These are phyloP conservation scores for Suillus brevipes DNA, from an alignment of 768 basidiomycete genomes.

Conservation along the genomic window DNA sequence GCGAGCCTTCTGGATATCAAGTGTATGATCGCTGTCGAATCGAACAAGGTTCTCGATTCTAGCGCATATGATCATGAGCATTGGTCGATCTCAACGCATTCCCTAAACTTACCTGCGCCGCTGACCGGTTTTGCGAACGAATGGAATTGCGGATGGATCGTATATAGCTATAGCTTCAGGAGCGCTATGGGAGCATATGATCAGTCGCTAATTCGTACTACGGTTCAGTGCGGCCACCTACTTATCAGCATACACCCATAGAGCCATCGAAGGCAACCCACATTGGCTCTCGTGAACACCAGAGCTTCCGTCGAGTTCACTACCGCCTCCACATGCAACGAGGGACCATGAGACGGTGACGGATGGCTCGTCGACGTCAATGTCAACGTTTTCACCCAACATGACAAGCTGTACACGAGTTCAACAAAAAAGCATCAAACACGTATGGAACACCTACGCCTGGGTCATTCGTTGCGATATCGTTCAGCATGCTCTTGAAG, in stretches of 20 bases:
- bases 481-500: constrained; percentile 42
- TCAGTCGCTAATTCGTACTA: background rate
- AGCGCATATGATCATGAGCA: background rate
- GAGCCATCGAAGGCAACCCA: constrained; percentile 45
- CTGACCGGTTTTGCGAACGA: constrained; percentile 38
- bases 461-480: constrained; percentile 41
- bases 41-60: constrained; percentile 57
- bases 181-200: constrained; percentile 26
- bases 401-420: constrained; percentile 46
- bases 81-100: background rate
- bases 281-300: constrained; percentile 50
- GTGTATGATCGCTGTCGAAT: constrained; percentile 56
- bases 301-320: constrained; percentile 45
- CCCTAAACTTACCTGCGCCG: constrained; percentile 40
- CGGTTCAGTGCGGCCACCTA: constrained; percentile 22
- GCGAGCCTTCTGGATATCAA: constrained; percentile 54
- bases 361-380: constrained; percentile 59
- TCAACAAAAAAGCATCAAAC: background rate
- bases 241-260: constrained; percentile 53
- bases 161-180: constrained; percentile 40
- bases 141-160: constrained; percentile 48
- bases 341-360: constrained; percentile 58
- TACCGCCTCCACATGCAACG: constrained; percentile 48
- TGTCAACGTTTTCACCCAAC: constrained; percentile 56
- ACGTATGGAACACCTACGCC: constrained; percentile 39